Evolutionary conservation across 139 green algal species (phyloP), one percentile per base, ranked within the genome.

Genomic region (Yamagishiella unicocca): DNA sequence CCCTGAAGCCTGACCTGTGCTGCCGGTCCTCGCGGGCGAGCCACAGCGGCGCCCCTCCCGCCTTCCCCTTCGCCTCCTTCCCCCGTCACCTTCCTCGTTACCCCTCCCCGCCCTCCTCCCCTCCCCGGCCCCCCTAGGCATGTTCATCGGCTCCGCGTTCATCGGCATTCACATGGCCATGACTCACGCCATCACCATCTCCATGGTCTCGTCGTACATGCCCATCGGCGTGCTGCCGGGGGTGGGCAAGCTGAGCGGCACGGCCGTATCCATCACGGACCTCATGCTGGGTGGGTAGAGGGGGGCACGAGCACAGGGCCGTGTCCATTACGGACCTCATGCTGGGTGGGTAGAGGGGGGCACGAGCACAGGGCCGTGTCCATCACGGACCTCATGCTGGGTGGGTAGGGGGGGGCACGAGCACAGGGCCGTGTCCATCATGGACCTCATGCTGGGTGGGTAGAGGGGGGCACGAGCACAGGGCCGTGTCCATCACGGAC

Each of bases 131-230:
- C 50, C 74, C 22, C 24, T 92, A 95, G 96, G 95, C 84, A 96
- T 97, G 95, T 92, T 95, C 7, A 54, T 91, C 54, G 96, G 95
- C 2, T 85, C 92, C 10, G 42, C 86, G 19, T 89, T 94, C 35
- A 90, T 98, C 46, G 96, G 95, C 0, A 61, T 96, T 17, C 95
- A 98, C 93, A 97, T 98, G 95, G 94, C 95, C 12, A 87, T 96
- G 84, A 98, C 96, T 0, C 96, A 98, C 85, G 93, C 92, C 64
- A 94, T 97, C 66, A 95, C 92, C 14, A 87, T 92, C 45, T 87
- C 73, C 73, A 92, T 92, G 89, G 33, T 92, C 46, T 80, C 80
- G 35, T 74, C 67, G 35, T 87, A 87, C 82, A 79, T 81, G 82
- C 82, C 96, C 25, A 84, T 85, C 0, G 91, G 91, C 22, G 79